Percentiles rank a stretch among this genome's conserved stretches.
phyloP scores from a whole-genome alignment of 371 early-diverging fungal species.

The Umbelopsis sp. region DNA sequence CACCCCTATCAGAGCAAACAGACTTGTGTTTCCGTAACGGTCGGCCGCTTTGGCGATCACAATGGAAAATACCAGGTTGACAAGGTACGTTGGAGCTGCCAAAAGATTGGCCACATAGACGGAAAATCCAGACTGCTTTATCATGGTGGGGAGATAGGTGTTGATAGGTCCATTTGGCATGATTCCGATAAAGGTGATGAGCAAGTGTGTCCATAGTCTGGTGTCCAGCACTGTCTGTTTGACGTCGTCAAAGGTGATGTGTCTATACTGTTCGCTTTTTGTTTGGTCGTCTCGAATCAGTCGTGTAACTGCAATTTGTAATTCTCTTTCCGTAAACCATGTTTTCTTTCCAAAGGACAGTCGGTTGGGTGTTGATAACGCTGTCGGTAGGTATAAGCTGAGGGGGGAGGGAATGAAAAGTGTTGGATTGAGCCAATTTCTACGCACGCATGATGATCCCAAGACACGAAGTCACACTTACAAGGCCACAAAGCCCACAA shows the following conservation, averaged over 20 bases:
- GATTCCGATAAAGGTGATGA: constrained; percentile 39
- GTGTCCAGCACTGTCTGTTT: constrained; percentile 40
- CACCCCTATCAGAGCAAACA: constrained; percentile 46
- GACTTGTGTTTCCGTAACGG: constrained; percentile 43
- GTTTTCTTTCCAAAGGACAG: constrained; percentile 39
- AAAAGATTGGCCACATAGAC: constrained; percentile 55
- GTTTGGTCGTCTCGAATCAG: constrained; percentile 56
- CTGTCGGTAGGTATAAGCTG: constrained; percentile 52
- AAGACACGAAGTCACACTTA: constrained; percentile 22
- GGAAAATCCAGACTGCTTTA: constrained; percentile 54
- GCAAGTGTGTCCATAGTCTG: constrained; percentile 50
- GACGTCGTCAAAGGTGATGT: constrained; percentile 36
- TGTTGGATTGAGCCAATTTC: not conserved
- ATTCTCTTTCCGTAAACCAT: constrained; percentile 46
- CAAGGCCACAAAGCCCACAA: constrained; percentile 48
- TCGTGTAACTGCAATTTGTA: constrained; percentile 55
- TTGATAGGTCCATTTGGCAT: constrained; percentile 46
- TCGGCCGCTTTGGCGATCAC: constrained; percentile 48
- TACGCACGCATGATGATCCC: not conserved
- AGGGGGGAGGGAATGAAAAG: not conserved
- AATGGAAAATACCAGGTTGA: constrained; percentile 44
- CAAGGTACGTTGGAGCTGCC: constrained; percentile 50
- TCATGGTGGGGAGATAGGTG: constrained; percentile 56
- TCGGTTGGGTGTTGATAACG: constrained; percentile 43
- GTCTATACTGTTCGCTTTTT: constrained; percentile 43